phyloP scores from a whole-genome alignment of 345 rosid genomes.

The Pistacia integerrima region DNA sequence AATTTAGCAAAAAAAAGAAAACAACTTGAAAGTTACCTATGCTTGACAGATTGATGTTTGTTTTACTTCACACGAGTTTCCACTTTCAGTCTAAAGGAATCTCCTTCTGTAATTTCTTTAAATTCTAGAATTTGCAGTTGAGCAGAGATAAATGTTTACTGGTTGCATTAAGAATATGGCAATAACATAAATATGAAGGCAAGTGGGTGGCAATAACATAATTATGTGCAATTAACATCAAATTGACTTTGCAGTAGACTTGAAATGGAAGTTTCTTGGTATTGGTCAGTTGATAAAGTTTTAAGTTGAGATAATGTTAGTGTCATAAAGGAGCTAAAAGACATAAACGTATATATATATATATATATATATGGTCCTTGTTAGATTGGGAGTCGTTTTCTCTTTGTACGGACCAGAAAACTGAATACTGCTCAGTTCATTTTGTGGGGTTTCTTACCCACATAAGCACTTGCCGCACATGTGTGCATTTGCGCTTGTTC shows the following conservation, averaged over 20 bases:
- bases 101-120: too few species aligned
- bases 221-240: conserved; percentile 13
- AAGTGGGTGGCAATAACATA: conserved; percentile 25
- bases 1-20: not conserved
- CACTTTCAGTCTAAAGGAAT: too few species aligned
- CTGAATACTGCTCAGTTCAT: conserved; percentile 17
- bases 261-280: conserved; percentile 39
- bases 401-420: conserved; percentile 41
- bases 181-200: conserved; percentile 5
- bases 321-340: conserved; percentile 25
- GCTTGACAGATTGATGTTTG: too few species aligned
- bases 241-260: conserved; percentile 13
- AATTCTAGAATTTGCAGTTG: too few species aligned
- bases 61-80: too few species aligned
- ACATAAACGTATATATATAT: conserved; percentile 15
- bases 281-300: not conserved
- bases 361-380: conserved; percentile 29
- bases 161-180: not conserved
- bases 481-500: not conserved
- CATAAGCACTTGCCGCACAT: not conserved
- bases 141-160: not conserved
- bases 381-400: conserved; percentile 38
- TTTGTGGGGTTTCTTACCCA: conserved; percentile 6
- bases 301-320: conserved; percentile 35
- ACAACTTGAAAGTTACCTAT: not conserved